Conservation (phyloP, 2,329 filamentous ascomycete species). For the Sclerotiophoma versabilis region DNA sequence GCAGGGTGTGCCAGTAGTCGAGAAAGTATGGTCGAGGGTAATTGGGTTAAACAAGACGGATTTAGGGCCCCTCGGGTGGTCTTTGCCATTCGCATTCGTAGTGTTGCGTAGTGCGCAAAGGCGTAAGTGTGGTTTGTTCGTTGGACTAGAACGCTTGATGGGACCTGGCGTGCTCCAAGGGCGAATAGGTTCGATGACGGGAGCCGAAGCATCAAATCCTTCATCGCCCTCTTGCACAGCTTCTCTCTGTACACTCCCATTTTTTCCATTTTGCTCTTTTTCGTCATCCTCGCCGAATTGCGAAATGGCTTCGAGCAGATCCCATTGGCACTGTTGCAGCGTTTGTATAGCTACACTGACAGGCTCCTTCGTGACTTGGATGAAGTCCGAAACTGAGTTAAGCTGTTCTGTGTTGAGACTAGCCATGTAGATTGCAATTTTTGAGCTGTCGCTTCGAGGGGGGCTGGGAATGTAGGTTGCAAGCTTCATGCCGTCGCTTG, state of each 20-base stretch:
- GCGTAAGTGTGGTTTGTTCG: not conserved
- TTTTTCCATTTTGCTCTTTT: too few relatives aligned
- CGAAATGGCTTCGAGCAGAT: conserved; percentile 8
- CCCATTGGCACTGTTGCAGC: conserved; percentile 2
- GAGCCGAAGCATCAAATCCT: not conserved
- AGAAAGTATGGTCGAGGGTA: not conserved
- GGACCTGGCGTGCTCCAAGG: not conserved
- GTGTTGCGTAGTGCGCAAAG: not conserved
- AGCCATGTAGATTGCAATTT: not conserved
- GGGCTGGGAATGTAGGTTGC: not conserved
- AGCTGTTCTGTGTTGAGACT: not conserved
- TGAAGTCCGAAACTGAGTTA: not conserved
- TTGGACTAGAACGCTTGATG: not conserved
- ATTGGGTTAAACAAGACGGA: not conserved
- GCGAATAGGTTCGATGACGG: not conserved
- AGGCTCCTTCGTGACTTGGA: conserved; percentile 3
- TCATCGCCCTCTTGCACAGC: too few relatives aligned
- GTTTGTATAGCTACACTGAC: not conserved
- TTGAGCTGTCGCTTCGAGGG: not conserved
- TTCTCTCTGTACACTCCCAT: too few relatives aligned
- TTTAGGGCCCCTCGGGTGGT: not conserved
- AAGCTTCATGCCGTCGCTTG: not conserved
- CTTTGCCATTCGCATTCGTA: not conserved
- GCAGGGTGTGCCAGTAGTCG: not conserved
- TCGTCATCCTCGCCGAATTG: not conserved